Percentiles rank a stretch among this genome's conserved stretches.
Evolutionary conservation across 2,329 filamentous ascomycete species (phyloP).

Genomic region (Aspergillus intermedius): DNA sequence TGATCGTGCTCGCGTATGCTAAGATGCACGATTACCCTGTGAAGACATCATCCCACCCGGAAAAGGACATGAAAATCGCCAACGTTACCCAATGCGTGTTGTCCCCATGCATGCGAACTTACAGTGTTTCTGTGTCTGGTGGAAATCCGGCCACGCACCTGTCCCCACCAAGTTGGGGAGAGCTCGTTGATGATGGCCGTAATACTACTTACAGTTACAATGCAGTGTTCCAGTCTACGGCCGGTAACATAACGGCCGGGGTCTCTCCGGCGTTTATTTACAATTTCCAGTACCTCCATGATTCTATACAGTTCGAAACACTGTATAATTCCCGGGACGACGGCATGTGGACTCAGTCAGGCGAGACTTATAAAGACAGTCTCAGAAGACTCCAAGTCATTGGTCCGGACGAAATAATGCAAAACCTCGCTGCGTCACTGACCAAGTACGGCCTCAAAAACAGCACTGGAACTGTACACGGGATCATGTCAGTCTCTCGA

Average conservation of each 20-base stretch:
- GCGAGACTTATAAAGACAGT: not conserved
- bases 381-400: not conserved
- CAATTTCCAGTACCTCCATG: no score
- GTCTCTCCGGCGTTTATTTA: no score
- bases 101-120: not conserved
- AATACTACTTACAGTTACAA: no score
- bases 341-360: no score
- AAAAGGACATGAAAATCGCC: not conserved
- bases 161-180: not conserved
- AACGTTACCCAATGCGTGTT: not conserved
- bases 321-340: no score
- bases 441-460: not conserved
- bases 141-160: not conserved
- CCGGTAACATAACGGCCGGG: no score
- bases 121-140: not conserved
- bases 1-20: no score
- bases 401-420: not conserved
- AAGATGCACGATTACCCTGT: no score
- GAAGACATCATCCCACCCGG: no score
- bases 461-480: not conserved
- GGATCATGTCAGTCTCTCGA: not conserved
- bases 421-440: not conserved
- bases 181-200: not conserved
- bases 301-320: no score
- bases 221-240: no score